These are phyloP conservation scores for Gymnopilus junonius DNA, from an alignment of 768 basidiomycete species.

Conservation along the genomic window DNA sequence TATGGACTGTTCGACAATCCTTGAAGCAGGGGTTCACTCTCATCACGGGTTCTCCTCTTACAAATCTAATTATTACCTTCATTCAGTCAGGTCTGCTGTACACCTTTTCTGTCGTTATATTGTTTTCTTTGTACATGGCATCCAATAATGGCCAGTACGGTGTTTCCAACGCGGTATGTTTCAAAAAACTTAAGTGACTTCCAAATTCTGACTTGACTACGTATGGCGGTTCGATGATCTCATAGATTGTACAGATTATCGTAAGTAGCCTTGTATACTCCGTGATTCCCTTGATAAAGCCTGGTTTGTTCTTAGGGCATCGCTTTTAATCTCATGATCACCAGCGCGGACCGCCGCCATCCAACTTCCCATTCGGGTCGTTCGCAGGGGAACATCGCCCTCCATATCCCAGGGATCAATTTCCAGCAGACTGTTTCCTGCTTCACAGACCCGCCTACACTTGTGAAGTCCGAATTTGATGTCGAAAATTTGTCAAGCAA, in stretches of 20 bases:
- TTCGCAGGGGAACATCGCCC: no score
- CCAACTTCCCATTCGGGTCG: not conserved
- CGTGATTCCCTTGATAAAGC: not conserved
- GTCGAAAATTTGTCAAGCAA: constrained; percentile 5
- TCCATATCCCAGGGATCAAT: no score
- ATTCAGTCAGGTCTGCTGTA: constrained; percentile 46
- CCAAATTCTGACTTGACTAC: not conserved
- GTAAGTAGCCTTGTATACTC: constrained; percentile 21
- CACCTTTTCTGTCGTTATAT: constrained; percentile 36
- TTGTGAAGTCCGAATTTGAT: not conserved
- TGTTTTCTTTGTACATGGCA: constrained; percentile 39
- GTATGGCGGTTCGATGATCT: not conserved
- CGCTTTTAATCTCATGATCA: constrained; percentile 31
- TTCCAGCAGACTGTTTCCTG: constrained; percentile 34
- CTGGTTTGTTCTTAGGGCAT: constrained; percentile 22
- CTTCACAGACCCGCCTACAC: constrained; percentile 26
- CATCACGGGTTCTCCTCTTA: constrained; percentile 28
- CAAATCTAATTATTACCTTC: constrained; percentile 33
- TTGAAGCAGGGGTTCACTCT: constrained; percentile 26
- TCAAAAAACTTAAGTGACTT: not conserved
- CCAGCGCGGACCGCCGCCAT: constrained; percentile 19
- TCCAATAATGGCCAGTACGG: constrained; percentile 41
- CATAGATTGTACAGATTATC: constrained; percentile 47
- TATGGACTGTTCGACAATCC: constrained; percentile 37
- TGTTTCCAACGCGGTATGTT: constrained; percentile 41